Evolutionary conservation across 108 stramenopile genomes (phyloP).

Genomic region (Epipyxis sp.): DNA sequence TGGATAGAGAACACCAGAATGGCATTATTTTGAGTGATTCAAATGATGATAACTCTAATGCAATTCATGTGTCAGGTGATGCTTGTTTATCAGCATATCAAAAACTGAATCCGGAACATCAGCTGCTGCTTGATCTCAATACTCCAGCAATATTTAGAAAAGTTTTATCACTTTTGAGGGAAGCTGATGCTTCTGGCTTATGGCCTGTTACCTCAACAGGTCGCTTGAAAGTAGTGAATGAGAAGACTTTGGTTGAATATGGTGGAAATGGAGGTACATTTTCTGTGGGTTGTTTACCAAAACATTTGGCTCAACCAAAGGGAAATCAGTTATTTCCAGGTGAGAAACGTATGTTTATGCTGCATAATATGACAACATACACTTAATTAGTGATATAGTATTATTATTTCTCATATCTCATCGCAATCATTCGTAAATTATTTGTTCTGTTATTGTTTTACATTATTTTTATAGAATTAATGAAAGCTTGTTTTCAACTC

Average conservation of each 20-base stretch:
- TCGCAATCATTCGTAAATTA: too few species aligned
- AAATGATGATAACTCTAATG: neutral
- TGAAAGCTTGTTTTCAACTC: conserved; percentile 75
- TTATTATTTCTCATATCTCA: too few species aligned
- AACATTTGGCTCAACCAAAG: conserved; percentile 39
- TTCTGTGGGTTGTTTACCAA: conserved; percentile 18
- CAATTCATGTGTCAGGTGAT: neutral
- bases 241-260: neutral
- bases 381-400: too few species aligned
- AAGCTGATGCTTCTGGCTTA: neutral
- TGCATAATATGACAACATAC: conserved; percentile 2
- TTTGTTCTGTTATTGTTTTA: neutral
- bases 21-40: neutral
- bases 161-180: neutral
- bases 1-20: neutral
- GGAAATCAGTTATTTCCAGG: conserved; percentile 75
- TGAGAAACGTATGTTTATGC: too few species aligned
- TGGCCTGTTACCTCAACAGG: neutral
- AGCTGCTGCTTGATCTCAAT: too few species aligned
- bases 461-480: conserved; percentile 55
- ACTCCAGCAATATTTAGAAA: neutral
- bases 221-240: neutral
- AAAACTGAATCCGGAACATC: neutral
- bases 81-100: neutral
- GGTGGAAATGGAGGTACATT: conserved; percentile 22